Conservation (phyloP, 2,329 filamentous ascomycete species). For the Beauveria bassiana region DNA sequence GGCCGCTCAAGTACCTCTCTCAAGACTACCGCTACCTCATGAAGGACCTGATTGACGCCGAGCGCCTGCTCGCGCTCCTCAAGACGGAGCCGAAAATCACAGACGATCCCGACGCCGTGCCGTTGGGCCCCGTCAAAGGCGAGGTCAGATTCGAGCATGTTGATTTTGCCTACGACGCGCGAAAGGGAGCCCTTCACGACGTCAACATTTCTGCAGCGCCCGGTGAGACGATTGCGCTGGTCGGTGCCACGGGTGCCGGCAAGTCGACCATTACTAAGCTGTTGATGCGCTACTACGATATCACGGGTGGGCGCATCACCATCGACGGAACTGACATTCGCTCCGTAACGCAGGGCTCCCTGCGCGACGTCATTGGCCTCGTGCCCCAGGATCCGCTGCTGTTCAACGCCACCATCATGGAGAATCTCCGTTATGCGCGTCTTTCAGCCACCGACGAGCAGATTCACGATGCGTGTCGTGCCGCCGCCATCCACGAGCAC, state of each 20-base stretch:
- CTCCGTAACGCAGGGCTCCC: conserved; percentile 31
- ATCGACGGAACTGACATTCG: conserved; percentile 39
- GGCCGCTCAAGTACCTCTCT: conserved; percentile 21
- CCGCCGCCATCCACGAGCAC: conserved; percentile 47
- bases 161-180: conserved; percentile 23
- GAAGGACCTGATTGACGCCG: conserved; percentile 38
- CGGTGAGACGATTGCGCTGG: conserved; percentile 38
- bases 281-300: conserved; percentile 44
- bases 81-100: conserved; percentile 22
- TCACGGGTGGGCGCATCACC: conserved; percentile 35
- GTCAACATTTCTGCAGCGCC: conserved; percentile 35
- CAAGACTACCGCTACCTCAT: conserved; percentile 37
- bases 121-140: conserved; percentile 16
- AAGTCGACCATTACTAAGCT: conserved; percentile 43
- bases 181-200: conserved; percentile 29
- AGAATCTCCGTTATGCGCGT: conserved; percentile 47
- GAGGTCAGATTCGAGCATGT: background rate
- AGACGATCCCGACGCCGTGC: conserved; percentile 32
- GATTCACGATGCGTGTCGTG: conserved; percentile 42
- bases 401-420: conserved; percentile 49
- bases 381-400: conserved; percentile 38
- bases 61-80: conserved; percentile 37
- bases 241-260: conserved; percentile 38
- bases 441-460: conserved; percentile 40
- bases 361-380: conserved; percentile 35